Evolutionary conservation across 495 filamentous ascomycete genomes (phyloP), one percentile per base, ranked within the genome.

Genomic region (Trichoderma orchidacearum): DNA sequence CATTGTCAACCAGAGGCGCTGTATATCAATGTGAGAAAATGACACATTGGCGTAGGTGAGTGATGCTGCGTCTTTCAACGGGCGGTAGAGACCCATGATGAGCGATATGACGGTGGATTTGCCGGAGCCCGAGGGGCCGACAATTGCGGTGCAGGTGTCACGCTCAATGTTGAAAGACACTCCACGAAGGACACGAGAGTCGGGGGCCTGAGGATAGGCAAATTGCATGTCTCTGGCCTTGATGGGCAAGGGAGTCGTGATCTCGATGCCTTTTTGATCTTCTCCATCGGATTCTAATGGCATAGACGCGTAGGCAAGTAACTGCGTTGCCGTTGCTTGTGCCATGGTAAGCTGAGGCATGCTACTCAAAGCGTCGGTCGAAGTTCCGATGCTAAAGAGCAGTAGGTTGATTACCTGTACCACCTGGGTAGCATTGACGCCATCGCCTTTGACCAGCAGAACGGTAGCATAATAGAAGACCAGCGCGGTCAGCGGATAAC

Each of bases 41-140:
- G 85, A 76, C 8, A 71, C 60, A 1, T 66, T 72, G 25, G 74
- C 75, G 57, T 90, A 78, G 29, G 77, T 80, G 3, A 96, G 65
- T 0, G 65, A 68, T 51, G 63, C 60, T 7, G 60, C 60, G 32
- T 65, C 58, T 2, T 32, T 13, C 27, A 9, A 48, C 1, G 53
- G 53, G 31, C 21, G 15, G 58, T 75, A 66, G 1, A 68, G 55
- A 18, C 66, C 64, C 0, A 93, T 69, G 0, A 97, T 75, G 0
- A 98, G 70, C 0, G 84, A 82, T 1, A 84, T 80, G 38, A 96
- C 79, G 1, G 94, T 97, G 13, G 84, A 90, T 72, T 98, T 98
- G 0, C 93, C 92, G 25, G 81, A 86, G 0, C 94, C 94, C 0
- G 90, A 96, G 3, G 79, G 67, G 12, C 90, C 90, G 15, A 93